Evolutionary conservation across 73 alveolate genomes (phyloP).

Genomic region (Paraurostyla sp.): DNA sequence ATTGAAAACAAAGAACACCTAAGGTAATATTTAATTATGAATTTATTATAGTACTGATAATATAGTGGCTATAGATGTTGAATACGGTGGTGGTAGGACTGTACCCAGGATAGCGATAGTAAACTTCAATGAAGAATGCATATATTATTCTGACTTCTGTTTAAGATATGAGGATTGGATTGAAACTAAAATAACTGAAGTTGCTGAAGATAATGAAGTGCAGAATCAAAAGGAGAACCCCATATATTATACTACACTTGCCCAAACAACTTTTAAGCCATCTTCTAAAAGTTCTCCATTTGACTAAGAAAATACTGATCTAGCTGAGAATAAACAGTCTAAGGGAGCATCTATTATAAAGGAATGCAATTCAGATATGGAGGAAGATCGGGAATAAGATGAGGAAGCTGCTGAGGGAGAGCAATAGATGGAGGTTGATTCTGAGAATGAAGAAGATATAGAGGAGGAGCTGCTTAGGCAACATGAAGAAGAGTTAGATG

Average conservation of each 20-base stretch:
- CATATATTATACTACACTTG: background rate
- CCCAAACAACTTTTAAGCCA: no score
- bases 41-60: background rate
- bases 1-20: constrained; percentile 63
- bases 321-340: no score
- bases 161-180: constrained; percentile 68
- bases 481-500: no score
- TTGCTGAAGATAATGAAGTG: background rate
- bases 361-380: no score
- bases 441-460: background rate
- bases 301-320: no score
- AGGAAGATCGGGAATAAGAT: no score
- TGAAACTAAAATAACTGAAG: constrained; percentile 55
- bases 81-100: constrained; percentile 77
- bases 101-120: constrained; percentile 71
- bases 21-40: background rate
- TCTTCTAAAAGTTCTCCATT: no score
- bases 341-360: no score
- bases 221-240: background rate
- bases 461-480: no score
- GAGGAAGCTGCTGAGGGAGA: no score
- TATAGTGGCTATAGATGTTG: constrained; percentile 74
- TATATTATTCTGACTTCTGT: constrained; percentile 74
- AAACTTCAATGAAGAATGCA: constrained; percentile 60
- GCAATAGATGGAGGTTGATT: background rate